phyloP scores from a whole-genome alignment of 768 basidiomycete genomes.

The Lyophyllum semitale region DNA sequence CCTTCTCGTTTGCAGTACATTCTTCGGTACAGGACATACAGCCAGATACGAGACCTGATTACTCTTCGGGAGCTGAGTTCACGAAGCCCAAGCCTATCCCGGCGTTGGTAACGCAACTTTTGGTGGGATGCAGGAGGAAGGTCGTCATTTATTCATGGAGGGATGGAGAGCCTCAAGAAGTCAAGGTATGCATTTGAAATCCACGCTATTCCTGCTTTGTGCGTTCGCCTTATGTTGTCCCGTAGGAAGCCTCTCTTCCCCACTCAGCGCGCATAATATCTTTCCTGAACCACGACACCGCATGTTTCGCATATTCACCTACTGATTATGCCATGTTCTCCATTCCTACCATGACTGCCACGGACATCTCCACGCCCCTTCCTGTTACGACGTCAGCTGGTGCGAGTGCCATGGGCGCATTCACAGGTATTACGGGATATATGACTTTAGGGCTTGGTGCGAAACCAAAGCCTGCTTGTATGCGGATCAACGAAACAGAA shows the following conservation, averaged over 20 bases:
- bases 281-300: slow-evolving; percentile 63
- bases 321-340: slow-evolving; percentile 78
- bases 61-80: slow-evolving; percentile 28
- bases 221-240: neutral
- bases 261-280: slow-evolving; percentile 88
- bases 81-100: slow-evolving; percentile 52
- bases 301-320: slow-evolving; percentile 80
- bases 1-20: slow-evolving; percentile 80
- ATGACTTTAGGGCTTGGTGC: slow-evolving; percentile 82
- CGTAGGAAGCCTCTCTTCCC: slow-evolving; percentile 77
- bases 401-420: slow-evolving; percentile 65
- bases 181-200: slow-evolving; percentile 67
- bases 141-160: slow-evolving; percentile 86
- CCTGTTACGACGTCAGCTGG: slow-evolving; percentile 45
- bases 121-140: slow-evolving; percentile 85
- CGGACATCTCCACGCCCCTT: slow-evolving; percentile 54
- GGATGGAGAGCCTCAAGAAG: slow-evolving; percentile 77
- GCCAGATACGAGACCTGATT: slow-evolving; percentile 23
- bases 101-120: slow-evolving; percentile 69
- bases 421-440: slow-evolving; percentile 80
- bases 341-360: slow-evolving; percentile 54
- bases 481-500: slow-evolving; percentile 59
- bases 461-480: slow-evolving; percentile 67
- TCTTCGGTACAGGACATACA: slow-evolving; percentile 54
- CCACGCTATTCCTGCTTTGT: neutral